Evolutionary conservation across 371 early-diverging fungal genomes (phyloP), one percentile per base, ranked within the genome.

Genomic region (Mucor circinelloides): DNA sequence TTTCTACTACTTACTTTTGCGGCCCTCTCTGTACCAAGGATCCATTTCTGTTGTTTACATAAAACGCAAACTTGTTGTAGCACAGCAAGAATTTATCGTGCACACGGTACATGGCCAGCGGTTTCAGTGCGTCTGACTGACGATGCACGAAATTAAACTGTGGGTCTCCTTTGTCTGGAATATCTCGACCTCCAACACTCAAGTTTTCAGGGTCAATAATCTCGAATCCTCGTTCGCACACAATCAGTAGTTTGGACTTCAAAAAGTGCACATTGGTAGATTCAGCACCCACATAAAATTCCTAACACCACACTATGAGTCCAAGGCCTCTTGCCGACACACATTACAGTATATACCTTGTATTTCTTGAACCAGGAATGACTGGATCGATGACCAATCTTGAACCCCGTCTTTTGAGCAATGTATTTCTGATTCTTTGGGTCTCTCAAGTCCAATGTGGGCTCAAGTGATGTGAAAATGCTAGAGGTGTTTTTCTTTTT

Each of bases 11-110:
- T 68, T 75, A 77, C 80, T 69, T 77, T 68, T 72, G 74, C 13
- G 77, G 62, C 30, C 78, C 77, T 30, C 76, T 67, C 5, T 69
- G 66, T 9, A 79, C 80, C 15, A 80, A 46, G 2, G 78, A 76
- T 10, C 83, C 83, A 66, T 76, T 76, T 17, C 72, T 69, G 66
- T 89, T 88, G 79, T 95, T 90, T 21, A 96, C 93, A 67, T 88
- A 95, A 69, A 95, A 95, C 0, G 89, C 93, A 80, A 93, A 92
- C 73, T 92, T 93, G 61, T 93, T 89, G 74, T 95, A 96, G 73
- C 95, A 95, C 25, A 95, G 83, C 54, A 96, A 64, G 72, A 93
- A 75, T 34, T 75, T 69, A 40, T 89, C 85, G 31, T 69, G 69
- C 21, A 93, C 82, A 25, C 92, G 85, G 76, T 91, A 95, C 63